Percentiles rank a stretch among this genome's conserved stretches.
Conservation (phyloP, 2,329 filamentous ascomycete genomes). For the Aspergillus thermomutatus region DNA sequence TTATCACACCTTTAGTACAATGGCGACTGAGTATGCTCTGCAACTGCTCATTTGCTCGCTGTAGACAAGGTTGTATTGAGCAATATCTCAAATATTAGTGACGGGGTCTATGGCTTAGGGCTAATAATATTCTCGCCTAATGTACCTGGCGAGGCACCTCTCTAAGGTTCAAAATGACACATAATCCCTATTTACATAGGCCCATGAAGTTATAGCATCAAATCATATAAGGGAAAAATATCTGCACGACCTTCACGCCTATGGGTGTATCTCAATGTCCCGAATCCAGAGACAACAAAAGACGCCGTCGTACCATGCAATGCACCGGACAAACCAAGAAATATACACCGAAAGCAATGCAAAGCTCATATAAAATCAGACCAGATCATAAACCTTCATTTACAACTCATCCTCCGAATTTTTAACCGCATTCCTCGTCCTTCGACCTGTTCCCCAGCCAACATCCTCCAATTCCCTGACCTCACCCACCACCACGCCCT, state of each 20-base stretch:
- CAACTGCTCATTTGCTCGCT: not conserved
- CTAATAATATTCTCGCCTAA: not conserved
- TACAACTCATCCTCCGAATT: slow-evolving; percentile 13
- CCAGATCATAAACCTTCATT: not conserved
- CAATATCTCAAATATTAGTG: no score
- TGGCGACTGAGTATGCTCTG: not conserved
- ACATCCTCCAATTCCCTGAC: slow-evolving; percentile 31
- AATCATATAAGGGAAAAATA: not conserved
- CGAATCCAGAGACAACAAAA: not conserved
- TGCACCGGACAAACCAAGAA: not conserved
- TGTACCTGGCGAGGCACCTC: not conserved
- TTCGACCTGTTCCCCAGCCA: slow-evolving; percentile 34
- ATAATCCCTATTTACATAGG: not conserved
- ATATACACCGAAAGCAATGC: not conserved
- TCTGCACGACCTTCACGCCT: not conserved
- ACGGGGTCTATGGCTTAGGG: not conserved
- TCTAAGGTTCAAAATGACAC: not conserved
- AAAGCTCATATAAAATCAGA: not conserved
- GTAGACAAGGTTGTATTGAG: not conserved
- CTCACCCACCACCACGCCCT: slow-evolving; percentile 24
- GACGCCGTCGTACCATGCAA: not conserved
- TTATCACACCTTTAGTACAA: not conserved
- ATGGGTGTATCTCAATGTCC: not conserved
- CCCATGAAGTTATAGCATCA: not conserved
- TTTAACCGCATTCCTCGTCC: slow-evolving; percentile 32